Evolutionary conservation across 2,329 filamentous ascomycete genomes (phyloP).

Genomic region (Juglanconis oblonga): DNA sequence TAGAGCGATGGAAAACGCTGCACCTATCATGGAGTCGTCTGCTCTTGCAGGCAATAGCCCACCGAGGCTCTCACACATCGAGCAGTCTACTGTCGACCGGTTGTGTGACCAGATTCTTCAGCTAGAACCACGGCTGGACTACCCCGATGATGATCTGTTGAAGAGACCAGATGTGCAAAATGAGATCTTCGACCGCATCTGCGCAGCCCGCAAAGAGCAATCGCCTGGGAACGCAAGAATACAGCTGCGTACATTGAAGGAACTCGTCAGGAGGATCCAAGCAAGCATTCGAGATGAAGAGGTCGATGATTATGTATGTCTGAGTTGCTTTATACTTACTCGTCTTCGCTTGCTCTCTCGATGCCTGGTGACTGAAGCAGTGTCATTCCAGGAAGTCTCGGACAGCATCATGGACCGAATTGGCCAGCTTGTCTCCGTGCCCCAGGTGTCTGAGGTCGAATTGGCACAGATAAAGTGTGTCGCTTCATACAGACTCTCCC

Average conservation of each 20-base stretch:
- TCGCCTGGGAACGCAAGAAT: slow-evolving; percentile 49
- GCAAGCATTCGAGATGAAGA: slow-evolving; percentile 61
- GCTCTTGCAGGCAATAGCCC: background rate
- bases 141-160: slow-evolving; percentile 59
- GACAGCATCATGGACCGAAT: slow-evolving; percentile 73
- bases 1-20: no score
- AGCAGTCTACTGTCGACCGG: slow-evolving; percentile 29
- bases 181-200: slow-evolving; percentile 63
- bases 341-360: background rate
- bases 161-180: slow-evolving; percentile 62
- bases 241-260: slow-evolving; percentile 69
- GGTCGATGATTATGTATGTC: slow-evolving; percentile 82
- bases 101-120: slow-evolving; percentile 80
- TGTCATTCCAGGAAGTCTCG: slow-evolving; percentile 67
- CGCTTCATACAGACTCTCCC: slow-evolving; percentile 65
- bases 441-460: slow-evolving; percentile 60
- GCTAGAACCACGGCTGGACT: slow-evolving; percentile 61
- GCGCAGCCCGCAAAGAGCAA: slow-evolving; percentile 33
- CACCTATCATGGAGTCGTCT: background rate
- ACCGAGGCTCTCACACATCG: slow-evolving; percentile 4
- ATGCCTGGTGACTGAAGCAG: background rate
- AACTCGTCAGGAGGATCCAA: slow-evolving; percentile 68
- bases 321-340: background rate
- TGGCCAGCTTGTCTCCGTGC: slow-evolving; percentile 60
- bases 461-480: slow-evolving; percentile 70